Evolutionary conservation across 2,329 filamentous ascomycete species (phyloP).

Genomic region (Alternaria brassicae): DNA sequence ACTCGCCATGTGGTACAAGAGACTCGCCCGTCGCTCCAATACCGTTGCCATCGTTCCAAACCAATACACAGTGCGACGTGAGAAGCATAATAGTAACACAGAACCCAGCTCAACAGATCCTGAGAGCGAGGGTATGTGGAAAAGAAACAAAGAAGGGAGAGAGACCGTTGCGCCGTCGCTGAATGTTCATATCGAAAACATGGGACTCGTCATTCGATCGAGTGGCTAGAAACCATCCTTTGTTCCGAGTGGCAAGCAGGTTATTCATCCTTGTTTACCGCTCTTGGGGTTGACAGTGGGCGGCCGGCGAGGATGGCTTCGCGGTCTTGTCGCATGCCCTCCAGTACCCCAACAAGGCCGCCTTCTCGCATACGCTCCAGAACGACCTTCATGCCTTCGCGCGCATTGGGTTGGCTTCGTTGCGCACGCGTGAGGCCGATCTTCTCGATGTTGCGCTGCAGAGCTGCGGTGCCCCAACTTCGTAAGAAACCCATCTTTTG

Average conservation of each 20-base stretch:
- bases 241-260: neutral
- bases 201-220: slow-evolving; percentile 2
- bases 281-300: slow-evolving; percentile 22
- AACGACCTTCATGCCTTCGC: slow-evolving; percentile 83
- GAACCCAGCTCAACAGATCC: slow-evolving; percentile 11
- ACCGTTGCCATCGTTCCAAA: neutral
- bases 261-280: slow-evolving; percentile 33
- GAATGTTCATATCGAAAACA: slow-evolving; percentile 30
- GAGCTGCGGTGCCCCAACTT: slow-evolving; percentile 71
- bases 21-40: neutral
- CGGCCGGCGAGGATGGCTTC: slow-evolving; percentile 49
- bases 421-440: slow-evolving; percentile 79
- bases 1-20: neutral
- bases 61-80: slow-evolving; percentile 60
- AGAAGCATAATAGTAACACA: slow-evolving; percentile 30
- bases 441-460: slow-evolving; percentile 80
- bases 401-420: slow-evolving; percentile 79
- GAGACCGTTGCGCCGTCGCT: slow-evolving; percentile 43
- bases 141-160: slow-evolving; percentile 18
- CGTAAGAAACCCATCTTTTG: slow-evolving; percentile 64
- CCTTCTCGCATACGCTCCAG: slow-evolving; percentile 73
- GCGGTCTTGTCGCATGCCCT: slow-evolving; percentile 71
- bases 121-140: slow-evolving; percentile 13
- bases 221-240: neutral
- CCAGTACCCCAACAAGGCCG: slow-evolving; percentile 72